These are phyloP conservation scores for Kluyveromyces starmeri DNA, from an alignment of 805 yeast genomes.

Conservation along the genomic window DNA sequence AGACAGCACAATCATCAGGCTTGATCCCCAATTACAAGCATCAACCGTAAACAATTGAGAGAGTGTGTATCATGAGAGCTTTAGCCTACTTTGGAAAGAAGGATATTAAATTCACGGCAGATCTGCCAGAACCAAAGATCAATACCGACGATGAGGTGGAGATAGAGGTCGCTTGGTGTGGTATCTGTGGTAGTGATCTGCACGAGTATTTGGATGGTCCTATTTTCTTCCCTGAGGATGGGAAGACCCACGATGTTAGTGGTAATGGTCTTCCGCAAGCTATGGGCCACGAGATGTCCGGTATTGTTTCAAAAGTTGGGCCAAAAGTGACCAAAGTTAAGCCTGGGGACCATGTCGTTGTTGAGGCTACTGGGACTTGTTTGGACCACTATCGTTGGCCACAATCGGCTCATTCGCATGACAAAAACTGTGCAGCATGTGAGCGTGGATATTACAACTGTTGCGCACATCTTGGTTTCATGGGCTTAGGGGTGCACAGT, in stretches of 20 bases:
- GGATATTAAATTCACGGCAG: constrained; percentile 35
- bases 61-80: too few relatives aligned
- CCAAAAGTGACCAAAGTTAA: constrained; percentile 34
- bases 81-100: constrained; percentile 39
- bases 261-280: constrained; percentile 36
- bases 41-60: too few relatives aligned
- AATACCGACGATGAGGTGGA: constrained; percentile 33
- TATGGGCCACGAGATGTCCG: constrained; percentile 50
- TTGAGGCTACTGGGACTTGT: constrained; percentile 57
- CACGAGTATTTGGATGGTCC: constrained; percentile 54
- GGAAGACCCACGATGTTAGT: constrained; percentile 32
- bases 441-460: constrained; percentile 42
- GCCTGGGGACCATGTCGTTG: constrained; percentile 51
- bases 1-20: too few relatives aligned
- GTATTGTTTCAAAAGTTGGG: constrained; percentile 39
- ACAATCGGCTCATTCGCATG: constrained; percentile 22
- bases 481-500: constrained; percentile 47
- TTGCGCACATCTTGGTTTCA: constrained; percentile 40
- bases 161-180: constrained; percentile 42
- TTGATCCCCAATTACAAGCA: too few relatives aligned
- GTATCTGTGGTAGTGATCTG: constrained; percentile 57
- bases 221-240: constrained; percentile 41
- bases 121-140: constrained; percentile 31
- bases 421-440: constrained; percentile 40
- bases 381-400: constrained; percentile 36